Evolutionary conservation across 768 basidiomycete species (phyloP).

Genomic region (Myochromella boudieri): DNA sequence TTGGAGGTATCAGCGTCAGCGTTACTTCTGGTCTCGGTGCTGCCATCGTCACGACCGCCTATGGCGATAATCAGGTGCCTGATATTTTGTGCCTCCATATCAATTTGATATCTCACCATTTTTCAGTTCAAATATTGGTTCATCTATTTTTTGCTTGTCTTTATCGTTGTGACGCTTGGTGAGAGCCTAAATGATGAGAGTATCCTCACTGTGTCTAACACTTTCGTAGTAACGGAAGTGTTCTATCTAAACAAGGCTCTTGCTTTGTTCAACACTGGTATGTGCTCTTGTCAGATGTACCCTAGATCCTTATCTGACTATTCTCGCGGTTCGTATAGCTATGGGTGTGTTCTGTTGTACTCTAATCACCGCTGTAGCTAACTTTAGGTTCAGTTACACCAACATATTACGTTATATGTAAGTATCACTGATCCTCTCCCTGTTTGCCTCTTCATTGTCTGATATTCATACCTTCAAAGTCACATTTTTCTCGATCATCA

Average conservation of each 20-base stretch:
- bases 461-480: slow-evolving; percentile 37
- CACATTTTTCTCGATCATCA: slow-evolving; percentile 83
- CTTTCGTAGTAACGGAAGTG: slow-evolving; percentile 73
- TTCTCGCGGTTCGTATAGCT: slow-evolving; percentile 14
- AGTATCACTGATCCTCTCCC: slow-evolving; percentile 32
- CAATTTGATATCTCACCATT: background rate
- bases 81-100: background rate
- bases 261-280: slow-evolving; percentile 90
- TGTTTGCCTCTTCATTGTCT: background rate
- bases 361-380: slow-evolving; percentile 9
- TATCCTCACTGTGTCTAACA: slow-evolving; percentile 13
- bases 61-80: slow-evolving; percentile 76
- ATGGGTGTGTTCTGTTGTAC: slow-evolving; percentile 11
- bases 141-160: slow-evolving; percentile 82
- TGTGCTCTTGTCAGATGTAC: slow-evolving; percentile 22
- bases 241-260: slow-evolving; percentile 96
- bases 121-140: slow-evolving; percentile 90
- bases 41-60: slow-evolving; percentile 79
- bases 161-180: slow-evolving; percentile 82
- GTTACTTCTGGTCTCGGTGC: slow-evolving; percentile 93
- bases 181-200: slow-evolving; percentile 28
- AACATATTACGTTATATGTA: slow-evolving; percentile 85
- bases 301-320: slow-evolving; percentile 61
- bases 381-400: slow-evolving; percentile 63
- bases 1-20: slow-evolving; percentile 92